Evolutionary conservation across 78 protist species (phyloP), one percentile per base, ranked within the genome.

Genomic region (Cavenderia fasciculata): DNA sequence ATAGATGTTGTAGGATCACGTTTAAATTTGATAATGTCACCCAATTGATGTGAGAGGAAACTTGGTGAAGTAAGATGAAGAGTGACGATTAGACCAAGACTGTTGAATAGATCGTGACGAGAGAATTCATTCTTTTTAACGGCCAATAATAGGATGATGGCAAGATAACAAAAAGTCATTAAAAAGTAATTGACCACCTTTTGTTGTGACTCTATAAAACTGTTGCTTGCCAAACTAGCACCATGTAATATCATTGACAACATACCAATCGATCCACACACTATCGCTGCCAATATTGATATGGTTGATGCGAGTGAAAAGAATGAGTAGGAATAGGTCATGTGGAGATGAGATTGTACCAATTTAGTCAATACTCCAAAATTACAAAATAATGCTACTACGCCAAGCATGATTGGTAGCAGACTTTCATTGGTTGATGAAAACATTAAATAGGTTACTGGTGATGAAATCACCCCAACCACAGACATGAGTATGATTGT

Each of bases 171-270:
- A 33, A n/a, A 47, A 12, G 70, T 69, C 33, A 74, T 5, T 2
- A 5, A 11, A 51, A 87, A 68, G 69, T 36, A 91, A 23, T 59
- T 33, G 4, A 91, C 88, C 6, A 91, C 90, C 11, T 56, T 27
- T 31, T 46, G 79, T 40, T 91, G 92, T 7, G 79, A 11, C 18
- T 91, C 94, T 7, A 79, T 79, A 65, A 71, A 91, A 46, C 94
- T 91, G 61, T 91, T 91, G 6, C 91, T 82, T 41, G 14, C n/a
- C 19, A 49, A 59, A 25, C 85, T 59, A 18, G 43, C 65, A 29
- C 76, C 86, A 54, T 61, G 94, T 59, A 72, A 25, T 10, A 68
- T 47, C 16, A 91, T 51, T 8, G 76, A 18, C 3, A 66, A 27
- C 6, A 71, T 51, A 10, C 65, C 65, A 27, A n/a, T n/a, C n/a